Conservation (phyloP, 2,329 filamentous ascomycete species). For the Mariannaea sp. region DNA sequence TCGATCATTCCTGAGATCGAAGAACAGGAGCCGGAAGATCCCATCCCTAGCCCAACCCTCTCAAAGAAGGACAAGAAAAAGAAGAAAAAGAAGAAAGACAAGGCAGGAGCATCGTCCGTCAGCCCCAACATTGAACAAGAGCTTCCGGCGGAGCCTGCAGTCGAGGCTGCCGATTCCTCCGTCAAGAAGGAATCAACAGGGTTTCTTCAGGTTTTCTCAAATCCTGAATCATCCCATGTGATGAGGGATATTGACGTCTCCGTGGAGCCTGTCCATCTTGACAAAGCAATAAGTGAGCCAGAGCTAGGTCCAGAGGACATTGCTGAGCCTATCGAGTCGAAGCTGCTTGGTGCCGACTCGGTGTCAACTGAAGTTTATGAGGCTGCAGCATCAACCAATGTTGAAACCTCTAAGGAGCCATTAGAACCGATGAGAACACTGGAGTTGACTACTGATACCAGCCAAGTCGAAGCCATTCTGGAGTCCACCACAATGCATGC, state of each 20-base stretch:
- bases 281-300: not conserved
- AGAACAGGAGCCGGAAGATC: conserved; percentile 17
- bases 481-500: conserved; percentile 1
- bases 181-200: not conserved
- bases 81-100: conserved; percentile 28
- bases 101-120: conserved; percentile 3
- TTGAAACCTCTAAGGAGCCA: not conserved
- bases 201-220: not conserved
- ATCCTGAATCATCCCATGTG: not conserved
- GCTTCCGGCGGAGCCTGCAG: not conserved
- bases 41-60: conserved; percentile 9
- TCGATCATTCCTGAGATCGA: not conserved
- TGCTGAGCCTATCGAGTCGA: not conserved
- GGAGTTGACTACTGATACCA: not conserved
- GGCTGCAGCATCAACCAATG: not conserved
- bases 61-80: conserved; percentile 32
- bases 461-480: not conserved
- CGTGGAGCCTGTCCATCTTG: not conserved
- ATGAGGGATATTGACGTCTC: not conserved
- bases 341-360: not conserved
- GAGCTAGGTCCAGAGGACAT: not conserved
- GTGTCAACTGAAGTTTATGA: not conserved
- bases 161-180: not conserved
- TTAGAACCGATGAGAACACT: not conserved
- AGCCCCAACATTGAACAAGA: not conserved